Conservation (phyloP, 139 green algal species). For the Coccomyxa sp. region DNA sequence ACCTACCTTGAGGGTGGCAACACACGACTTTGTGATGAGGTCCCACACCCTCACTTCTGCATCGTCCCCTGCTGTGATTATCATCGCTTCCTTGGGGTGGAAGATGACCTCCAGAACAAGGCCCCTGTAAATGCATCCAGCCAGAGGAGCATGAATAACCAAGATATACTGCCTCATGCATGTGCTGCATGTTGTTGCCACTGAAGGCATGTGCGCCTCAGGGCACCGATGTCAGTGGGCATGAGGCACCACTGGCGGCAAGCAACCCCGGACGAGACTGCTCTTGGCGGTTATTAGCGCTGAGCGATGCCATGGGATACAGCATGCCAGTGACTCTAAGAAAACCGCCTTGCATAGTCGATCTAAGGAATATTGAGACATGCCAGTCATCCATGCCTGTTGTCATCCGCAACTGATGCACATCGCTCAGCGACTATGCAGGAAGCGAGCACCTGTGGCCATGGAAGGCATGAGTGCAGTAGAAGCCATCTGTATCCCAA, state of each 20-base stretch:
- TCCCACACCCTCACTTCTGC: constrained; percentile 74
- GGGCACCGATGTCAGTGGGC: neutral
- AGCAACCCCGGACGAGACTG: neutral
- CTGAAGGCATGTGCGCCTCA: neutral
- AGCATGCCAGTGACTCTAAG: constrained; percentile 7
- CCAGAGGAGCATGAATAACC: neutral
- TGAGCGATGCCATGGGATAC: neutral
- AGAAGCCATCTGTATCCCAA: constrained; percentile 71
- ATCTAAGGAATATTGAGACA: neutral
- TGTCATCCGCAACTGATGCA: neutral
- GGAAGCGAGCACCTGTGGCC: constrained; percentile 57
- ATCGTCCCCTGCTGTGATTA: constrained; percentile 76
- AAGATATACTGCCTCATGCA: neutral
- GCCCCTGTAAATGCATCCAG: constrained; percentile 45
- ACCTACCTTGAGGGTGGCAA: constrained; percentile 34
- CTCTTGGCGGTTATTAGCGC: constrained; percentile 1
- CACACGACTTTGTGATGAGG: constrained; percentile 64
- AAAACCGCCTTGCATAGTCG: neutral
- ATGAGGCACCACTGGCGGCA: neutral
- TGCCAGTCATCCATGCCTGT: neutral
- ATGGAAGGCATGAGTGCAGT: constrained; percentile 86
- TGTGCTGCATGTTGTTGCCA: neutral
- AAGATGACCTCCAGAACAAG: constrained; percentile 75
- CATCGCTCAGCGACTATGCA: neutral
- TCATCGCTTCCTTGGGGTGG: constrained; percentile 75